A percentile compares a stretch with the other conserved stretches of the same genome.
Conservation (phyloP, 2,329 filamentous ascomycete species). For the Aspergillus fischeri region DNA sequence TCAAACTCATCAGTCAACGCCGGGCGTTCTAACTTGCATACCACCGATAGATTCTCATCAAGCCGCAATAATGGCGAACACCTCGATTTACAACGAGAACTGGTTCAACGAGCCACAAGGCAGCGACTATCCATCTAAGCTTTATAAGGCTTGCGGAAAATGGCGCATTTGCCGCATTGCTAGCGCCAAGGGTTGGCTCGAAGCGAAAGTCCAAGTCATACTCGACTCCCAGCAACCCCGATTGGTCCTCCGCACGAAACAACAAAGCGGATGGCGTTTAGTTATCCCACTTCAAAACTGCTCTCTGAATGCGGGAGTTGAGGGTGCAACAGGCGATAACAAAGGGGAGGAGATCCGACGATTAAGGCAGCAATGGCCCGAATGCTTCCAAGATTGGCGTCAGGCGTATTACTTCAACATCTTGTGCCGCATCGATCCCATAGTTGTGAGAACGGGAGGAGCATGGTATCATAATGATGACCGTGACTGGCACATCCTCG, state of each 20-base stretch:
- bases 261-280: not conserved
- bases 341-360: too few species aligned
- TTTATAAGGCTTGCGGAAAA: not conserved
- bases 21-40: not conserved
- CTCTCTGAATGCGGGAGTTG: too few species aligned
- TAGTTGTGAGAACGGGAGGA: not conserved
- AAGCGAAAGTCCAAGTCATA: not conserved
- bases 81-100: not conserved
- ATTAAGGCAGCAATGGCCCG: too few species aligned
- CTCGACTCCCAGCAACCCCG: not conserved
- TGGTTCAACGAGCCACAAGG: not conserved
- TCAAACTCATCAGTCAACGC: not conserved
- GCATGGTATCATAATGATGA: not conserved
- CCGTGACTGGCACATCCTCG: not conserved
- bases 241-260: not conserved
- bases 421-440: too few species aligned
- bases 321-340: too few species aligned
- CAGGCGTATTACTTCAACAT: too few species aligned
- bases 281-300: too few species aligned
- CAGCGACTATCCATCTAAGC: not conserved
- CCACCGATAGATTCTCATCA: not conserved
- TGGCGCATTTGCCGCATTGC: not conserved
- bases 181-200: not conserved
- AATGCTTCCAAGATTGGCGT: too few species aligned
- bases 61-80: not conserved